Evolutionary conservation across 2,329 filamentous ascomycete species (phyloP).

Genomic region (Dryadomyces sulphureus): DNA sequence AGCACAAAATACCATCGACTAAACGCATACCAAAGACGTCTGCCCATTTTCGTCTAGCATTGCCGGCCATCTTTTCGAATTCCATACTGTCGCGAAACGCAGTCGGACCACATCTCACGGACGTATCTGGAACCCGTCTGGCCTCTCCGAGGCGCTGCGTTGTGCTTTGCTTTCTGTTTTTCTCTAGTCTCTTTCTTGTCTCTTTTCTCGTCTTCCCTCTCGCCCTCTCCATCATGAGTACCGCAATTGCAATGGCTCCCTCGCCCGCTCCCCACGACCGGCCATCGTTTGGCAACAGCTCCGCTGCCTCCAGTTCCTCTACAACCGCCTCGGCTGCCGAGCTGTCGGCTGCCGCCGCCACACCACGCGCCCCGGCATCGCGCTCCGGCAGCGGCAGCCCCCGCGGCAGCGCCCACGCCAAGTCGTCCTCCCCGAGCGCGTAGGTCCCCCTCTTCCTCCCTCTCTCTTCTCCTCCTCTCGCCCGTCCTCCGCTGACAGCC

Average conservation of each 20-base stretch:
- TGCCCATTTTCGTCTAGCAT: too few relatives aligned
- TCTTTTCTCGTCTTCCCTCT: neutral
- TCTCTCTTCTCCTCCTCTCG: neutral
- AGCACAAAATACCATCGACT: neutral
- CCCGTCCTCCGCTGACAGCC: slow-evolving; percentile 9
- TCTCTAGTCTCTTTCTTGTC: slow-evolving; percentile 9
- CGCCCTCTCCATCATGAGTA: slow-evolving; percentile 34
- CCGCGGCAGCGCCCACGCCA: slow-evolving; percentile 24
- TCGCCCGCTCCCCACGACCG: slow-evolving; percentile 53
- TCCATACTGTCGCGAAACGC: neutral
- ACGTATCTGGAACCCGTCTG: neutral
- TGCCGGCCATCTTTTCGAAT: neutral
- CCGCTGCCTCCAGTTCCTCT: slow-evolving; percentile 1
- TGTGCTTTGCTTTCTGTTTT: neutral
- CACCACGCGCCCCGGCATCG: slow-evolving; percentile 28
- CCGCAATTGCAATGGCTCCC: slow-evolving; percentile 53
- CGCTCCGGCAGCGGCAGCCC: slow-evolving; percentile 42
- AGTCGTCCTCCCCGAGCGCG: slow-evolving; percentile 44
- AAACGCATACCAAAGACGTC: neutral
- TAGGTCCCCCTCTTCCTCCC: slow-evolving; percentile 25
- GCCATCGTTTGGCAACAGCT: slow-evolving; percentile 29
- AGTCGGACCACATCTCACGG: neutral
- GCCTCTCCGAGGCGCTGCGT: neutral
- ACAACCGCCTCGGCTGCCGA: slow-evolving; percentile 20
- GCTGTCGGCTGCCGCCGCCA: slow-evolving; percentile 23